phyloP scores from a whole-genome alignment of 2,329 filamentous ascomycete species.

The Aspergillus persii region DNA sequence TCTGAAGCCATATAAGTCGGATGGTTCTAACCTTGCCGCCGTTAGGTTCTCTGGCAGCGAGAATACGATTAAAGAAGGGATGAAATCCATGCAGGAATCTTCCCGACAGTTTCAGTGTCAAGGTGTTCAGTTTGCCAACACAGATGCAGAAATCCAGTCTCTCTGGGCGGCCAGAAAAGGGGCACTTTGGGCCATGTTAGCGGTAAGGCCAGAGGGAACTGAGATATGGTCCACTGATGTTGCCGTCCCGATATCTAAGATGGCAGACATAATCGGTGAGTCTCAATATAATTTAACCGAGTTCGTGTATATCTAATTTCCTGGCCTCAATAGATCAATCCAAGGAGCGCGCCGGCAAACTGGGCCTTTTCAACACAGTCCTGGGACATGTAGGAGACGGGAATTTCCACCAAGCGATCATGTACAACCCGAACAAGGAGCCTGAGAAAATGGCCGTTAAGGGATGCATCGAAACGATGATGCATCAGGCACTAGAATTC shows the following conservation, averaged over 20 bases:
- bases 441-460: conserved; percentile 72
- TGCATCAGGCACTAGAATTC: conserved; percentile 80
- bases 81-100: conserved; percentile 57
- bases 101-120: conserved; percentile 38
- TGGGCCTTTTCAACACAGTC: conserved; percentile 80
- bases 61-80: conserved; percentile 69
- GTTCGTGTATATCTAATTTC: too few relatives aligned
- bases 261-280: conserved; percentile 57
- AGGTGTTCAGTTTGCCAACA: conserved; percentile 51
- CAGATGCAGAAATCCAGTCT: conserved; percentile 48
- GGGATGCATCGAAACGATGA: conserved; percentile 79
- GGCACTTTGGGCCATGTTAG: conserved; percentile 54
- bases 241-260: conserved; percentile 55
- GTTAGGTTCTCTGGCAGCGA: conserved; percentile 66
- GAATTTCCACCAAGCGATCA: conserved; percentile 87
- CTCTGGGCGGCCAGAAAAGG: conserved; percentile 59
- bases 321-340: conserved; percentile 58
- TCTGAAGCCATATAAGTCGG: too few relatives aligned
- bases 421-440: conserved; percentile 70
- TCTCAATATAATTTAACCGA: too few relatives aligned
- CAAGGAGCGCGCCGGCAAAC: conserved; percentile 80
- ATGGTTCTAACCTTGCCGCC: background rate
- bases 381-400: conserved; percentile 87
- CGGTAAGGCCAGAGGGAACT: conserved; percentile 45
- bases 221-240: conserved; percentile 60